Conservation (phyloP, 495 filamentous ascomycete species). For the Xylaria grammica region DNA sequence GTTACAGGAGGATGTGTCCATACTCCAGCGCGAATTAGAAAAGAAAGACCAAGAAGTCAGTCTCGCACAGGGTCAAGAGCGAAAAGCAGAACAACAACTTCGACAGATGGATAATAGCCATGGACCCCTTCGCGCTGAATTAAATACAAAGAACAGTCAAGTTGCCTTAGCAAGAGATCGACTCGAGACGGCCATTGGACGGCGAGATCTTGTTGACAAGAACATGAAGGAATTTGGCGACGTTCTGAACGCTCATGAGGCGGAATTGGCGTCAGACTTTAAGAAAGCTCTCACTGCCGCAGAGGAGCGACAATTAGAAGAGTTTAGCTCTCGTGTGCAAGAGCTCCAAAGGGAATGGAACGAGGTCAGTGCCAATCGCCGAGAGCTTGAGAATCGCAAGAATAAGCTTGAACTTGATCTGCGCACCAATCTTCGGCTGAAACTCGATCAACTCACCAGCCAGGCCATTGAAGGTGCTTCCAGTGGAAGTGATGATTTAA, state of each 20-base stretch:
- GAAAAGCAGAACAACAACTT: constrained; percentile 80
- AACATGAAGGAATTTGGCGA: constrained; percentile 77
- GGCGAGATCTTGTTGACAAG: constrained; percentile 74
- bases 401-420: constrained; percentile 80
- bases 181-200: constrained; percentile 71
- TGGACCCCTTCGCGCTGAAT: constrained; percentile 74
- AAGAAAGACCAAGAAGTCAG: constrained; percentile 86
- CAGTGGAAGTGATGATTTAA: constrained; percentile 68
- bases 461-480: constrained; percentile 73
- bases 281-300: constrained; percentile 84
- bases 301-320: constrained; percentile 82
- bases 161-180: constrained; percentile 75
- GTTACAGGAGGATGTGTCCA: constrained; percentile 53
- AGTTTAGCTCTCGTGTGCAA: constrained; percentile 68
- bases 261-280: constrained; percentile 83
- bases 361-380: constrained; percentile 71
- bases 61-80: constrained; percentile 74
- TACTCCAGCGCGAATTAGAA: constrained; percentile 65
- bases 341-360: constrained; percentile 75
- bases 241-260: constrained; percentile 72
- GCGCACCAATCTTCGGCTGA: constrained; percentile 80
- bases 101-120: constrained; percentile 82
- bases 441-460: constrained; percentile 83
- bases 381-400: constrained; percentile 82
- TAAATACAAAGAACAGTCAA: constrained; percentile 71